Evolutionary conservation across 768 basidiomycete species (phyloP), one percentile per base, ranked within the genome.

Genomic region (Mycena floridula): DNA sequence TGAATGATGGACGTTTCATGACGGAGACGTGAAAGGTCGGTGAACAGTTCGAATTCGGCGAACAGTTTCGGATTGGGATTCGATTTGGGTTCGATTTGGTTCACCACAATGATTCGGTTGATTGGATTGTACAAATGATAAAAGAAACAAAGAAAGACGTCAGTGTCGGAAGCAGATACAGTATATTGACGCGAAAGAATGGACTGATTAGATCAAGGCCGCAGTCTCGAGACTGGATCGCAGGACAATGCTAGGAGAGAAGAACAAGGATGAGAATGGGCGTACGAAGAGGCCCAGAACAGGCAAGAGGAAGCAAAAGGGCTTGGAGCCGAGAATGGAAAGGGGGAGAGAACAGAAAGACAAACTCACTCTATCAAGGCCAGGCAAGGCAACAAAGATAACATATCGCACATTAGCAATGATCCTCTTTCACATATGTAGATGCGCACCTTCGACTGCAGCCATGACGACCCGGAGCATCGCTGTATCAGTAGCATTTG

Each of bases 401-500:
- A 22, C 37, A 38, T 11, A 30, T 30, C 28, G 9, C 28, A 30
- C 37, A 38, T 11, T 12, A 21, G 37, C 11, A 38, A 38, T 9
- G 9, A 21, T 9, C 11, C 28, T 32, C 16, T 16, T 9, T 9
- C 11, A 38, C 9, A 21, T 38, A 38, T 37, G 18, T 40, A 25
- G n/a, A 43, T 36, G 21, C 80, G 54, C 50, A 89, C 89, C 90
- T 92, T 92, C 88, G 41, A 93, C 90, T 49, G 93, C 92, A 50
- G 89, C 88, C 93, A 95, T 95, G 13, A 97, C 89, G 16, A 94
- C 89, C 54, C 86, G 73, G 40, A 94, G 65, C 73, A 92, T 75
- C 16, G 78, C 87, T 1, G 90, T 93, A 67, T 94, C 91, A 18
- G 91, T 91, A 25, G 92, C 90, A 32, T 83, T 94, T 36, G 92